These are phyloP conservation scores for Tetramitus jugosus DNA, from an alignment of 208 protist species.

Conservation along the genomic window DNA sequence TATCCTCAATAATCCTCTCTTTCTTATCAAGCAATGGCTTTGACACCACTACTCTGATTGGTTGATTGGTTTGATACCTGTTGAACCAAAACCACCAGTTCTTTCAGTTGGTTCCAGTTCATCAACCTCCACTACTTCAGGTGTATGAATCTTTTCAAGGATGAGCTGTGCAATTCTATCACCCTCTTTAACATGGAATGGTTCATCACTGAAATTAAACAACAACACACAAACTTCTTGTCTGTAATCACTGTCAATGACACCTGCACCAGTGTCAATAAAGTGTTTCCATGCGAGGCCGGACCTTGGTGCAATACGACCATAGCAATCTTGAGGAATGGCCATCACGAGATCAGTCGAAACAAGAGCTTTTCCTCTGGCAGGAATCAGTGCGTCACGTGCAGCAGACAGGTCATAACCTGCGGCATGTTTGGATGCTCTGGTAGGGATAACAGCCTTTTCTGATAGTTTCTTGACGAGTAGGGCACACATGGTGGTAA, in stretches of 20 bases:
- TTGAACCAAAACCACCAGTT: constrained; percentile 26
- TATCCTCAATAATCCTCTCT: too few species aligned
- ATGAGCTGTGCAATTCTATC: constrained; percentile 33
- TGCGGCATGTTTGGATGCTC: constrained; percentile 5
- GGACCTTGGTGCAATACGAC: constrained; percentile 26
- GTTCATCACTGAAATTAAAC: constrained; percentile 24
- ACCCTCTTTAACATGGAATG: constrained; percentile 21
- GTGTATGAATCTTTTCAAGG: constrained; percentile 6
- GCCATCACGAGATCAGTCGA: constrained; percentile 7
- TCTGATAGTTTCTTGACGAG: not conserved
- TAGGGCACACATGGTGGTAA: not conserved
- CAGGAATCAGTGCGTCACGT: not conserved
- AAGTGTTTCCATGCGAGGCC: constrained; percentile 24
- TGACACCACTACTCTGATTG: too few species aligned
- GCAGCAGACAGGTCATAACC: constrained; percentile 20
- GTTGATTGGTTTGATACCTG: constrained; percentile 18
- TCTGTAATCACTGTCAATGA: constrained; percentile 35
- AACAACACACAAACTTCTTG: constrained; percentile 27
- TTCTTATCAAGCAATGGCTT: too few species aligned
- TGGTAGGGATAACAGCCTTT: not conserved
- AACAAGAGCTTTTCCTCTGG: constrained; percentile 2
- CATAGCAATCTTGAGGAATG: constrained; percentile 21
- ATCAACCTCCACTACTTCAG: constrained; percentile 22
- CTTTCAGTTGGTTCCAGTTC: constrained; percentile 16
- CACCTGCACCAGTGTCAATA: constrained; percentile 32